Base-by-base conservation (phyloP, 1,139 yeast genomes). In the Candida pseudoviswanathii region DNA sequence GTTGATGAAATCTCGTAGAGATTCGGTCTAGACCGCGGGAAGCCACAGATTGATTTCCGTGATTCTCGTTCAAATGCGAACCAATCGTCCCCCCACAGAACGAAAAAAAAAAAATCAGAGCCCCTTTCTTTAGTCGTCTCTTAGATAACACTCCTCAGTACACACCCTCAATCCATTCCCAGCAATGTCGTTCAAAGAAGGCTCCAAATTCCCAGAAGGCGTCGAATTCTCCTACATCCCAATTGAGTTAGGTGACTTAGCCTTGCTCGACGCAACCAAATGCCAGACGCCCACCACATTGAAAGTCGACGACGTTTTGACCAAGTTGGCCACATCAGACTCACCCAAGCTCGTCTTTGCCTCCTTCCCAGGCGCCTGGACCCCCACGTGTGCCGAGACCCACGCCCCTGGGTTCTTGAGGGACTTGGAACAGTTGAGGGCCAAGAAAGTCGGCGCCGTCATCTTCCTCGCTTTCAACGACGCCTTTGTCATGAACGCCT, bases 291-390 rank as follows among this genome's bases (percentile, higher is more conserved):
- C 70, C 30, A 57, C 61, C 26, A 47, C 52, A 30, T 54, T 67
- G 10, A 53, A 59, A 5, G 43, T 67, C 8, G 68, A 65, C 49
- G 55, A 61, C 25, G 51, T 65, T 9, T 30, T 63, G 10, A 27
- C 37, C 2, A 51, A 58, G 26, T 52, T 59, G 45, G 47, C 53
- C 22, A 38, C 72, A 54, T 74, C 77, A 65, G 49, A 40, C 3
- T 36, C 47, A 9, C 59, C 65, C 9, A 81, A 79, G 56, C 75
- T 88, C 40, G 82, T 88, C 43, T 75, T 90, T 60, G 89, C 91
- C 32, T 77, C 92, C 47, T 95, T 89, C 30, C 96, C 96, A 50
- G 96, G 96, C 47, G 96, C 97, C 7, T 90, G 89, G 76, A 89
- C 96, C 26, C 96, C 96, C 54, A 84, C 96, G 3, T 90, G 97